phyloP scores from a whole-genome alignment of 805 yeast genomes.

The Pichia thaimueangensis region DNA sequence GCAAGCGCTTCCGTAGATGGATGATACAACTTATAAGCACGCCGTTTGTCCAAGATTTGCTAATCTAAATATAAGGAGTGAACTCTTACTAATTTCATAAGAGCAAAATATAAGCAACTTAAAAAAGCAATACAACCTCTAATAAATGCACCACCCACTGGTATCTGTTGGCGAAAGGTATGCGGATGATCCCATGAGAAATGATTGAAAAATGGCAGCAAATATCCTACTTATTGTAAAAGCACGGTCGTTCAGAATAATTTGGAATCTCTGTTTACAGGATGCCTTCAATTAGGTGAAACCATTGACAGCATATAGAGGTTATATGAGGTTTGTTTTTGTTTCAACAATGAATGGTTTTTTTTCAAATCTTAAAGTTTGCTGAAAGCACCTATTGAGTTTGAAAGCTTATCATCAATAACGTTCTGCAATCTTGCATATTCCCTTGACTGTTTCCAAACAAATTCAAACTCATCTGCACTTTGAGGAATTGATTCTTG shows the following conservation, averaged over 20 bases:
- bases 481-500: conserved; percentile 40
- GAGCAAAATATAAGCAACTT: conserved; percentile 52
- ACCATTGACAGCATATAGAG: conserved; percentile 33
- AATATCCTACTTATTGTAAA: conserved; percentile 43
- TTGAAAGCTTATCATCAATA: conserved; percentile 32
- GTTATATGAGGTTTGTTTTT: conserved; percentile 31
- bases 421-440: conserved; percentile 32
- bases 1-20: conserved; percentile 64
- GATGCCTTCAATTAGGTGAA: conserved; percentile 46
- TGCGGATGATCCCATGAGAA: conserved; percentile 55
- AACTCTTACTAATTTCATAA: conserved; percentile 57
- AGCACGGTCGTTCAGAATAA: conserved; percentile 50
- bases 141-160: conserved; percentile 47
- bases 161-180: conserved; percentile 45
- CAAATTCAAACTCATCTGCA: conserved; percentile 51
- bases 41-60: conserved; percentile 59
- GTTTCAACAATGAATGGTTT: conserved; percentile 30
- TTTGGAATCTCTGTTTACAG: conserved; percentile 46
- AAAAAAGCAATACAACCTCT: conserved; percentile 61
- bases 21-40: conserved; percentile 56
- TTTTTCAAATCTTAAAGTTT: conserved; percentile 22
- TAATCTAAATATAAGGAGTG: conserved; percentile 52
- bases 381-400: conserved; percentile 29
- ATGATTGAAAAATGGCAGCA: conserved; percentile 50
- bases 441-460: conserved; percentile 54